Percentiles rank a stretch among this genome's conserved stretches.
Evolutionary conservation across 768 basidiomycete species (phyloP).

Genomic region (Kwoniella newhampshirensis): DNA sequence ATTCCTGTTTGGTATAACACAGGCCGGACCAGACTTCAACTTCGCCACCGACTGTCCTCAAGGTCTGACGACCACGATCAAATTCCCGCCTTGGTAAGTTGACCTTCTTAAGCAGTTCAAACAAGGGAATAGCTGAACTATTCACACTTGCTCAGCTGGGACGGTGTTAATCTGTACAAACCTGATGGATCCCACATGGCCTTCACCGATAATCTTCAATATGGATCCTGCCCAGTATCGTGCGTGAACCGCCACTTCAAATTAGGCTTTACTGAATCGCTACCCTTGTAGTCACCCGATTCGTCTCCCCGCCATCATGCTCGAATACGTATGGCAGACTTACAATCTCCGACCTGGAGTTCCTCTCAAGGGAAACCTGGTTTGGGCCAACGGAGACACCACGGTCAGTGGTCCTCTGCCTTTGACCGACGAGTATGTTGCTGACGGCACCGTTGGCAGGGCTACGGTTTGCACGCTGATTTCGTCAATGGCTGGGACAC

Average conservation of each 20-base stretch:
- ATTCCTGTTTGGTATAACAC: background rate
- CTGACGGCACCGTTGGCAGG: slow-evolving; percentile 1
- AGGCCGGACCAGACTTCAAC: slow-evolving; percentile 23
- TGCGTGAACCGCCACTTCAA: slow-evolving; percentile 1
- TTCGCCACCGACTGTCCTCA: slow-evolving; percentile 17
- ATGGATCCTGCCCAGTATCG: slow-evolving; percentile 33
- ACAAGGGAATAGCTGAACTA: too few relatives aligned
- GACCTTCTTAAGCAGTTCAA: background rate
- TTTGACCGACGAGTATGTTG: background rate
- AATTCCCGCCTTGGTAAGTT: slow-evolving; percentile 25
- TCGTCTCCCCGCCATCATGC: slow-evolving; percentile 34
- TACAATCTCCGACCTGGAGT: slow-evolving; percentile 51
- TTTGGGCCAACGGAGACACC: slow-evolving; percentile 60
- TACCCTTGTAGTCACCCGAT: slow-evolving; percentile 28
- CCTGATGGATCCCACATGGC: slow-evolving; percentile 33
- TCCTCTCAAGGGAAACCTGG: slow-evolving; percentile 26
- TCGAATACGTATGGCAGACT: slow-evolving; percentile 35
- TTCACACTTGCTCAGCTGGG: slow-evolving; percentile 17
- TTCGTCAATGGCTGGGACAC: slow-evolving; percentile 62
- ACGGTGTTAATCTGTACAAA: slow-evolving; percentile 37
- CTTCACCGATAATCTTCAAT: slow-evolving; percentile 12
- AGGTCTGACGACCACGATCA: slow-evolving; percentile 28
- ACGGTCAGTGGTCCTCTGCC: slow-evolving; percentile 52
- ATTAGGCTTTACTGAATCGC: background rate
- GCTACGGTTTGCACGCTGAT: slow-evolving; percentile 58